Evolutionary conservation across 78 protist genomes (phyloP), one percentile per base, ranked within the genome.

Genomic region (Polysphondylium violaceum): DNA sequence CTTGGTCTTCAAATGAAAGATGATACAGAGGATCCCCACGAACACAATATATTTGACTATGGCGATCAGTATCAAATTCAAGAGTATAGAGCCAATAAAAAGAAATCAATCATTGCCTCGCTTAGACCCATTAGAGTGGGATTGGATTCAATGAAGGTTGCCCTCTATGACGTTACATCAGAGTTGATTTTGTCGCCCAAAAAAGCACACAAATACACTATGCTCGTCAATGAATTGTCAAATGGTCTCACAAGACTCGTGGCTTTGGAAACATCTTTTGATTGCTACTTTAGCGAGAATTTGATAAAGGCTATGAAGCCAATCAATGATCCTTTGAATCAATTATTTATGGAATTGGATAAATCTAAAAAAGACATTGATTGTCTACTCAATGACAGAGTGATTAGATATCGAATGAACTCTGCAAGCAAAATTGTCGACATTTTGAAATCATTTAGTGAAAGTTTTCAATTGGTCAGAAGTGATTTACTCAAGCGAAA

Each of bases 221-320:
- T 38, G 2, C 7, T 81, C 16, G 23, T 56, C 40, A 69, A 38
- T 17, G 51, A 81, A 29, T 60, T 81, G 25, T 58, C 63, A 7
- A 68, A 81, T 50, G 23, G 50, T 11, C 43, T 27, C 9, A 81
- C 76, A 17, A 36, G 77, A 25, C 29, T 81, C 61, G 89, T 81
- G 21, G 89, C 89, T 21, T 41, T 47, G 14, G 89, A 81, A 21
- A 68, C 31, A 36, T 68, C 89, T 23, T 81, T 81, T 44, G 51
- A 68, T 19, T 36, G 53, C 3, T 11, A 33, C 2, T 81, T 81
- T 29, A 41, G 63, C 17, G 71, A 81, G 2, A 29, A n/a, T 4
- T 38, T 81, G 56, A 41, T 67, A 0, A n/a, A 51, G 21, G 60
- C 89, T 16, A 81, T 68, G 69, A 25, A 41, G 38, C 77, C 75